Evolutionary conservation across 2,329 filamentous ascomycete genomes (phyloP).

Genomic region (Ascochyta clinopodiicola): DNA sequence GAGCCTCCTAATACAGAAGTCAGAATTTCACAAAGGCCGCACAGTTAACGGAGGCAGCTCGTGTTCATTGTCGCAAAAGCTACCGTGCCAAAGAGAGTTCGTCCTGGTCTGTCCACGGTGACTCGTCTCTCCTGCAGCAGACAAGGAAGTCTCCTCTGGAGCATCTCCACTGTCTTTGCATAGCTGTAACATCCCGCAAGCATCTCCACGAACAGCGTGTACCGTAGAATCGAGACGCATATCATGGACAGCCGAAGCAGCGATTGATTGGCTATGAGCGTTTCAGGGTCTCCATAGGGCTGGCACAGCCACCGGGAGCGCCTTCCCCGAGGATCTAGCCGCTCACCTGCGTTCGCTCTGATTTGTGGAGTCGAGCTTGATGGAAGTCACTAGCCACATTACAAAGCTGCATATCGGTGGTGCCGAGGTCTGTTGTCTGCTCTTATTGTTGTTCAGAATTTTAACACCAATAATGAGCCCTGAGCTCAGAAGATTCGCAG

Average conservation of each 20-base stretch:
- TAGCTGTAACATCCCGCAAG: conserved; percentile 14
- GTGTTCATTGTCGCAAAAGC: not conserved
- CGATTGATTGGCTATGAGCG: conserved; percentile 4
- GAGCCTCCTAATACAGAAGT: not conserved
- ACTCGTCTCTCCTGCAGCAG: not conserved
- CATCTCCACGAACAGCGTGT: conserved; percentile 5
- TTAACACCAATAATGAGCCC: not conserved
- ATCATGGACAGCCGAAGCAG: conserved; percentile 2
- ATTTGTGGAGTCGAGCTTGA: conserved; percentile 12
- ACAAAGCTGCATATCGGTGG: conserved; percentile 13
- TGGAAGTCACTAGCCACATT: conserved; percentile 33
- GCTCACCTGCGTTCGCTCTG: conserved; percentile 1
- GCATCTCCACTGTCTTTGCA: conserved; percentile 13
- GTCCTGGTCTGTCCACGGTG: not conserved
- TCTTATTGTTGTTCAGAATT: not conserved
- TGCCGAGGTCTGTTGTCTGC: conserved; percentile 1
- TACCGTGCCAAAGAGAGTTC: not conserved
- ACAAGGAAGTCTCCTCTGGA: not conserved
- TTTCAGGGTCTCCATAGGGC: conserved; percentile 19
- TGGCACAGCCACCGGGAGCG: conserved; percentile 21
- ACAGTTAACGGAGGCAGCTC: not conserved
- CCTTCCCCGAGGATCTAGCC: conserved; percentile 22
- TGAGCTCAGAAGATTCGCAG: not conserved
- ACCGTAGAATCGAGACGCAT: conserved; percentile 9
- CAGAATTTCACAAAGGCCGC: not conserved